Base-by-base conservation (phyloP, 2,329 filamentous ascomycete species). In the Penicillium frequentans region DNA sequence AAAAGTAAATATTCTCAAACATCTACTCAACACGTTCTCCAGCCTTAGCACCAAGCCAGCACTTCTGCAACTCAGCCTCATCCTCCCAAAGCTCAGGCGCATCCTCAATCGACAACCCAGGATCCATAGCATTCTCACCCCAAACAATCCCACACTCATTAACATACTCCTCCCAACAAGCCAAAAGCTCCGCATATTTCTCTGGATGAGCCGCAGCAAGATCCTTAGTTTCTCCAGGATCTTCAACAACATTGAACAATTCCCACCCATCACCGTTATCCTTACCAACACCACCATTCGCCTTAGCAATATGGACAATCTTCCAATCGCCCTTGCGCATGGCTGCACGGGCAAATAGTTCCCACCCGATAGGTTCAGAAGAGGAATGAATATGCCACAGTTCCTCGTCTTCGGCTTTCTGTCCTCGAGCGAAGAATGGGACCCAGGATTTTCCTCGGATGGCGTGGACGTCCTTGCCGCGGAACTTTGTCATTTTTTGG, bases 191-290 rank as follows among this genome's bases (percentile, higher is more conserved):
- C 31, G n/a, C 33, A 26, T 60, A 23, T 29, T 54, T 56, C 46
- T 77, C 75, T 0, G 70, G 70, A 7, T 73, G 60, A 16, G 64
- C 29, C 14, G 69, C 65, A 1, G 70, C 61, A 29, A 79, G 52
- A 64, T 80, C 73, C 45, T 73, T 62, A 0, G 73, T 70, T 62
- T 84, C 79, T 6, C 79, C 80, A 0, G 77, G 77, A 62, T 84
- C 81, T 3, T 58, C 52, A 33, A 27, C 52, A 16, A 61, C 48
- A 49, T 62, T 57, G n/a, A 59, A 62, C 8, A 62, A 11, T 23
- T 62, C 56, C 59, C 59, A 62, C 3, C 57, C 54, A 11, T 55
- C 53, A 11, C 48, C 48, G 24, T 59, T 57, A 1, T 19, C 48
- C 27, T 52, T 52, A 5, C 52, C 56, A 42, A 21, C 51, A 31